Evolutionary conservation across 2,329 filamentous ascomycete genomes (phyloP).

Genomic region (Diaporthe vexans): DNA sequence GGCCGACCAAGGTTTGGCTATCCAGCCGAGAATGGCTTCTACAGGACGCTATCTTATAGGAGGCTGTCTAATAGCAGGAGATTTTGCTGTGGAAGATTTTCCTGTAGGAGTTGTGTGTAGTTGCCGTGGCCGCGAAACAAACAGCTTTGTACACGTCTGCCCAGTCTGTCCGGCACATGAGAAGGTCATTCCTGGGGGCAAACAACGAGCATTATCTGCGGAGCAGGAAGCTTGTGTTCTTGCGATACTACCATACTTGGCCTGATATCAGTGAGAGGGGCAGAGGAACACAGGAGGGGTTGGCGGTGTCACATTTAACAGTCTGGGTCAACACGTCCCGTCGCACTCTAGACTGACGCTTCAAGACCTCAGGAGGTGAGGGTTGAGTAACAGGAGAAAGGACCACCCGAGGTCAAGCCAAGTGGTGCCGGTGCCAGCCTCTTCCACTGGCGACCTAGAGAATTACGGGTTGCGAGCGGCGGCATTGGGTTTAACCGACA

Average conservation of each 20-base stretch:
- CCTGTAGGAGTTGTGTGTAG: too few species aligned
- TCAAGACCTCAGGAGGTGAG: not conserved
- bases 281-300: not conserved
- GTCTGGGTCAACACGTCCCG: not conserved
- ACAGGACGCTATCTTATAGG: not conserved
- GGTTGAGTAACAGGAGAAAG: not conserved
- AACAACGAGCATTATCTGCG: not conserved
- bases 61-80: too few species aligned
- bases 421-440: not conserved
- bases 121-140: too few species aligned
- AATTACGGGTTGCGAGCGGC: not conserved
- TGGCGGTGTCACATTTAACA: not conserved
- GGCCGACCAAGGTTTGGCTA: not conserved
- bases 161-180: not conserved
- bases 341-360: not conserved
- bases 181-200: not conserved
- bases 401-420: not conserved
- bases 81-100: too few species aligned
- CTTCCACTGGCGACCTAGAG: not conserved
- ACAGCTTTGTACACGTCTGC: too few species aligned
- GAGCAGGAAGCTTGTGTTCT: not conserved
- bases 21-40: not conserved
- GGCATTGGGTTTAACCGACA: constrained; percentile 1
- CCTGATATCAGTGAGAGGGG: not conserved
- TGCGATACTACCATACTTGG: not conserved